Evolutionary conservation across 2,329 filamentous ascomycete species (phyloP).

Genomic region (Calonectria pseudoreteaudii): DNA sequence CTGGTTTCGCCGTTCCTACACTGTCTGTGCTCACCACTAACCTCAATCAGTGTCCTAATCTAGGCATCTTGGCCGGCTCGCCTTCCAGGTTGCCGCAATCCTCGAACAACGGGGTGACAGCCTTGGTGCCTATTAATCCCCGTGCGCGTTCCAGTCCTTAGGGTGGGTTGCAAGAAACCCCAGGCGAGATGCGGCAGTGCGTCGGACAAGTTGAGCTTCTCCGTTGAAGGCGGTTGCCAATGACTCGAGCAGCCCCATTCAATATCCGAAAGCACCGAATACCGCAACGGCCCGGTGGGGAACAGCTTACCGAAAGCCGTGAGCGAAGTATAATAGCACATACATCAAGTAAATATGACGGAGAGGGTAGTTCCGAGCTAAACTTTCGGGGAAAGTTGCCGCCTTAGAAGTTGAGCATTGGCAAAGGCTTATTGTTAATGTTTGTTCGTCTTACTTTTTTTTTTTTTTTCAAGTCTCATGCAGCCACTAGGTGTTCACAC

Average conservation of each 20-base stretch:
- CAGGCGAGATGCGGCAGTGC: slow-evolving; percentile 17
- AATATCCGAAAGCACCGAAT: slow-evolving; percentile 8
- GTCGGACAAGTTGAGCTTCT: background rate
- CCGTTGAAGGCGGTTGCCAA: background rate
- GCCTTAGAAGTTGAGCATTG: background rate
- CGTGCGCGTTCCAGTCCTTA: slow-evolving; percentile 10
- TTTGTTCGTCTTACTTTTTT: background rate
- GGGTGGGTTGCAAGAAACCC: slow-evolving; percentile 12
- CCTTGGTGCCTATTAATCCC: slow-evolving; percentile 5
- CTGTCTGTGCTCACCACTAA: background rate
- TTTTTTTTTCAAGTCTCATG: background rate
- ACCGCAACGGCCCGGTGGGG: slow-evolving; percentile 3
- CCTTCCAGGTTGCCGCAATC: slow-evolving; percentile 1
- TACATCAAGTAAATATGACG: background rate
- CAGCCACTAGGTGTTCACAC: background rate
- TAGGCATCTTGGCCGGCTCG: slow-evolving; percentile 12
- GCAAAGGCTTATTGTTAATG: background rate
- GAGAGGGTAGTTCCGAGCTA: background rate
- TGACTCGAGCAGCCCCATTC: slow-evolving; percentile 11
- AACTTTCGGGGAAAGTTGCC: background rate
- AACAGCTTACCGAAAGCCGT: background rate
- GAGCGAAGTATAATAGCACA: background rate
- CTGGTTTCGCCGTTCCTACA: slow-evolving; percentile 1
- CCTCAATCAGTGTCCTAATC: background rate
- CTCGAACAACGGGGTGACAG: background rate